Evolutionary conservation across 768 basidiomycete species (phyloP).

Genomic region (Boletus tylopilopsis): DNA sequence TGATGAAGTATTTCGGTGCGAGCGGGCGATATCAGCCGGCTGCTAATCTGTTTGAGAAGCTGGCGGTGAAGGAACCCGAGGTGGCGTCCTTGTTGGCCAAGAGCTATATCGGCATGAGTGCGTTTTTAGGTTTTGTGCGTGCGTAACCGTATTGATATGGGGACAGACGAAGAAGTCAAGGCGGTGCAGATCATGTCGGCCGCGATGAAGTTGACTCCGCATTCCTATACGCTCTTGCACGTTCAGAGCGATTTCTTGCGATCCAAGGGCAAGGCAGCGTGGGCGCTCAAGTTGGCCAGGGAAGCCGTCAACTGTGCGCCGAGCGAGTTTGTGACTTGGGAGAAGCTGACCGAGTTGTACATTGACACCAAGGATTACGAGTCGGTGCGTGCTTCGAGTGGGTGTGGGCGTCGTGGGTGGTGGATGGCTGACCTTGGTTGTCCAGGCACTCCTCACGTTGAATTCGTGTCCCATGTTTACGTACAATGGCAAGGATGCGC

Average conservation of each 20-base stretch:
- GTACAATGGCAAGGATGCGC: constrained; percentile 92
- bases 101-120: constrained; percentile 97
- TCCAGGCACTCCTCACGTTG: constrained; percentile 82
- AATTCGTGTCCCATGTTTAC: constrained; percentile 99
- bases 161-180: constrained; percentile 93
- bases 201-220: constrained; percentile 81
- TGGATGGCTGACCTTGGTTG: too few species aligned
- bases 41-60: constrained; percentile 91
- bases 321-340: constrained; percentile 98
- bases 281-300: constrained; percentile 87
- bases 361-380: constrained; percentile 89
- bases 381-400: constrained; percentile 41
- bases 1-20: constrained; percentile 97
- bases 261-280: constrained; percentile 77
- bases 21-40: constrained; percentile 83
- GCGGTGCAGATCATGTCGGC: constrained; percentile 90
- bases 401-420: background rate
- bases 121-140: constrained; percentile 30
- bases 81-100: constrained; percentile 82
- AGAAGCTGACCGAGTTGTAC: constrained; percentile 93
- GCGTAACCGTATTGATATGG: background rate
- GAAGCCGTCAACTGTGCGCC: constrained; percentile 98
- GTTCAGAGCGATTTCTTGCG: constrained; percentile 93
- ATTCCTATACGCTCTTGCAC: constrained; percentile 92
- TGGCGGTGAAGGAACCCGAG: constrained; percentile 83